Evolutionary conservation across 768 basidiomycete genomes (phyloP).

Genomic region (Termitomyces sp.): DNA sequence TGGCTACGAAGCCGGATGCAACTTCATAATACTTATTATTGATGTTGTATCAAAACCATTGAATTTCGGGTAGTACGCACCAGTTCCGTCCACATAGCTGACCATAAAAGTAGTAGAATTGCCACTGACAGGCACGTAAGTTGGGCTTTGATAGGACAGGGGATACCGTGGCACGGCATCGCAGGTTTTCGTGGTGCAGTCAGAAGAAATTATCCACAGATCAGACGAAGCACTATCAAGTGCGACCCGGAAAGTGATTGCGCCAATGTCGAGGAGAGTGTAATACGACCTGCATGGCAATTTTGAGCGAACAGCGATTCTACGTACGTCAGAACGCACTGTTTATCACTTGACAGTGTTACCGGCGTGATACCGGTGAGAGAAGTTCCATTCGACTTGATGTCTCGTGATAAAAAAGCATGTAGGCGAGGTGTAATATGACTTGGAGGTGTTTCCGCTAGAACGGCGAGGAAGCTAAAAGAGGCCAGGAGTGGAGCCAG

Average conservation of each 20-base stretch:
- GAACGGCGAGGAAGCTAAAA: slow-evolving; percentile 9
- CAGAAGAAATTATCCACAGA: slow-evolving; percentile 66
- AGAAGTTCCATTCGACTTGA: slow-evolving; percentile 23
- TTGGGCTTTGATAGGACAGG: slow-evolving; percentile 56
- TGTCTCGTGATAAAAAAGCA: slow-evolving; percentile 8
- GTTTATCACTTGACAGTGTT: slow-evolving; percentile 38
- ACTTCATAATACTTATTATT: slow-evolving; percentile 27
- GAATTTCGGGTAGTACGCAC: slow-evolving; percentile 30
- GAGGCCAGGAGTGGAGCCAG: slow-evolving; percentile 2
- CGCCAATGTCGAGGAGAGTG: slow-evolving; percentile 51
- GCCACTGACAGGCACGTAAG: slow-evolving; percentile 53
- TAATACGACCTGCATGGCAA: slow-evolving; percentile 55
- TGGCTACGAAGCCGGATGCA: slow-evolving; percentile 65
- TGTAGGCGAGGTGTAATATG: slow-evolving; percentile 26
- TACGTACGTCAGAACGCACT: slow-evolving; percentile 25
- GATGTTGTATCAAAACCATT: background rate
- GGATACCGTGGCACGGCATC: slow-evolving; percentile 63
- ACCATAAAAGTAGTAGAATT: slow-evolving; percentile 58
- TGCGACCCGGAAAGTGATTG: slow-evolving; percentile 60
- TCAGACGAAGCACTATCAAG: slow-evolving; percentile 74
- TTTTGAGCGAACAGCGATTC: slow-evolving; percentile 4
- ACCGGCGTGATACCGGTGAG: slow-evolving; percentile 38
- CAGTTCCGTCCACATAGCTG: slow-evolving; percentile 62
- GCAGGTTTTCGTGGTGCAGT: slow-evolving; percentile 52
- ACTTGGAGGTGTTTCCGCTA: slow-evolving; percentile 16